Percentiles rank a stretch among this genome's conserved stretches.
Conservation (phyloP, 768 basidiomycete genomes). For the Clitopilus passeckerianus region DNA sequence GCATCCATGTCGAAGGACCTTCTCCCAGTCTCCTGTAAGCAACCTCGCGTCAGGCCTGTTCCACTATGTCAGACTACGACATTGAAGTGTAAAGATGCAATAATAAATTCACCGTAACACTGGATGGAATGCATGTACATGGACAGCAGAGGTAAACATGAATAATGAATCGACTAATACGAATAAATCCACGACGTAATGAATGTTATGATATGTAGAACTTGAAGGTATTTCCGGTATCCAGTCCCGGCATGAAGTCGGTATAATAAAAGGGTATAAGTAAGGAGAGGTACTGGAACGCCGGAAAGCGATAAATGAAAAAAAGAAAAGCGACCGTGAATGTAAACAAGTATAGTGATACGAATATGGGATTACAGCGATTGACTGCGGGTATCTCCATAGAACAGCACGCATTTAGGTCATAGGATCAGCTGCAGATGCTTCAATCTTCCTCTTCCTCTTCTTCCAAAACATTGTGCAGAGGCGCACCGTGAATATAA, state of each 20-base stretch:
- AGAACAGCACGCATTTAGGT: too few species aligned
- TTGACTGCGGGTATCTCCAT: too few species aligned
- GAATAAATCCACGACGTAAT: not conserved
- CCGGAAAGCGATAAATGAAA: not conserved
- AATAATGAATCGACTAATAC: not conserved
- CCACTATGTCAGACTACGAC: too few species aligned
- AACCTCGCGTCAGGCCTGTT: too few species aligned
- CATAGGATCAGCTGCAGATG: not conserved
- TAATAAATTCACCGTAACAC: not conserved
- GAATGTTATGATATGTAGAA: not conserved
- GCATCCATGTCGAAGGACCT: too few species aligned
- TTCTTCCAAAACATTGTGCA: constrained; percentile 84
- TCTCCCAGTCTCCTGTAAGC: too few species aligned
- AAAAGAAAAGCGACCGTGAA: not conserved
- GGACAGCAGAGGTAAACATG: not conserved
- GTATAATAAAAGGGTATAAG: not conserved
- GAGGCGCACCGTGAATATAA: constrained; percentile 80
- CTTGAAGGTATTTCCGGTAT: not conserved
- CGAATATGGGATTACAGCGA: too few species aligned
- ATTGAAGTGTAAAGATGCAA: too few species aligned
- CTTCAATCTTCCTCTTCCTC: constrained; percentile 57
- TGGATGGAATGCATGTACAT: not conserved
- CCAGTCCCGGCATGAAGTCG: not conserved
- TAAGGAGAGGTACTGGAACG: not conserved
- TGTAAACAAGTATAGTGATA: too few species aligned